Evolutionary conservation across 495 filamentous ascomycete species (phyloP), one percentile per base, ranked within the genome.

Genomic region (Aspergillus panamensis): DNA sequence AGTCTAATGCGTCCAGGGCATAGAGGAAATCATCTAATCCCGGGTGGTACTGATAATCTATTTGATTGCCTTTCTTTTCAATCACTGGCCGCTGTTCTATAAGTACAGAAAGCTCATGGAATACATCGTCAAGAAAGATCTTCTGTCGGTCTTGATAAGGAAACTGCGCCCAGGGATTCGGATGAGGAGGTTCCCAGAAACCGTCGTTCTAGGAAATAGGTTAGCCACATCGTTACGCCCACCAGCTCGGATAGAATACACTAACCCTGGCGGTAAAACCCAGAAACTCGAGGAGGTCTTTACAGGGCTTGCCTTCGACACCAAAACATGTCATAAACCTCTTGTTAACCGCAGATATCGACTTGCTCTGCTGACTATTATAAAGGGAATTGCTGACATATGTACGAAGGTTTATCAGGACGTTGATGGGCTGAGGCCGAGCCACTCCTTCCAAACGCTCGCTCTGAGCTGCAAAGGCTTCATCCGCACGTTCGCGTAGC

Each of bases 291-390:
- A 92, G 75, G 33, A 92, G 63, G 32, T 80, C 72, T 55, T 82
- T 74, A 66, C 88, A 89, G 16, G 82, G 77, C 21, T 70, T 71
- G 21, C 75, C 75, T 29, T 75, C 69, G 10, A 74, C 55, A 13
- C 89, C 88, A 66, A 92, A 88, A 40, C 84, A 80, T 13, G 85
- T 74, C 51, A 82, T 73, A 62, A 90, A 95, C 14, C 80, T 81
- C 68, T 90, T 92, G 70, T 92, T 92, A 8, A 81, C 71, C 13
- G 79, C 77, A 4, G 83, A 80, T 53, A 93, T 89, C 19, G 70
- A 62, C 66, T 82, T 84, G 35, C 76, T 74, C 31, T 68, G 62
- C 51, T 69, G 62, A 8, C 64, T 51, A 37, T 78, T 70, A 31
- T 78, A 65, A 48, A 90, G 70, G 8, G 84, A 75, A 62, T 92